phyloP scores from a whole-genome alignment of 495 filamentous ascomycete species.

The Daldinia bambusicola region DNA sequence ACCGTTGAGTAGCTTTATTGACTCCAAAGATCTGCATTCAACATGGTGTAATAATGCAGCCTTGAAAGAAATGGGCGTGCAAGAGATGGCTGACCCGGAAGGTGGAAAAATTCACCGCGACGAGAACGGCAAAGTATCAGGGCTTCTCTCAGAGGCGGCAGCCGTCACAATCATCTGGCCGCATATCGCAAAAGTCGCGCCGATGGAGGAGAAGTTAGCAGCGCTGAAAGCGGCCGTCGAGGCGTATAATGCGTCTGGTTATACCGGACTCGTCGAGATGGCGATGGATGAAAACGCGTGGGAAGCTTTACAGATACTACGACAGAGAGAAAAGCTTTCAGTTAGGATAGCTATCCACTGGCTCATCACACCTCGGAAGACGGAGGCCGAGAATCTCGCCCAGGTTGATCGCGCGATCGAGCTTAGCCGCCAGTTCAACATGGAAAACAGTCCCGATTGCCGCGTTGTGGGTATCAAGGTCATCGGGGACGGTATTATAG shows the following conservation, averaged over 20 bases:
- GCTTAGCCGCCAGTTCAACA: conserved; percentile 59
- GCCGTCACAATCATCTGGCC: conserved; percentile 68
- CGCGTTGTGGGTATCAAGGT: conserved; percentile 73
- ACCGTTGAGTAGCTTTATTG: conserved; percentile 53
- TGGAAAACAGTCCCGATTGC: conserved; percentile 61
- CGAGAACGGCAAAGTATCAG: conserved; percentile 60
- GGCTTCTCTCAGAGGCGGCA: conserved; percentile 68
- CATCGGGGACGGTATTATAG: conserved; percentile 74
- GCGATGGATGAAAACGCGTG: conserved; percentile 73
- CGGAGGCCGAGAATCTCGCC: conserved; percentile 54
- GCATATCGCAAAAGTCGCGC: conserved; percentile 62
- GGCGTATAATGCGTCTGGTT: conserved; percentile 65
- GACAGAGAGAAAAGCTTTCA: conserved; percentile 52
- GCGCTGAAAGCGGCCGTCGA: conserved; percentile 61
- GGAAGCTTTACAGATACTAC: conserved; percentile 64
- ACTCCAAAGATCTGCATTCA: conserved; percentile 71
- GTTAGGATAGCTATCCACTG: conserved; percentile 72
- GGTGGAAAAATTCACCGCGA: conserved; percentile 68
- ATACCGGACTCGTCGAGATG: conserved; percentile 74
- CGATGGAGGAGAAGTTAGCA: conserved; percentile 63
- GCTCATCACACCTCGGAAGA: conserved; percentile 63
- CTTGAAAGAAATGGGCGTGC: conserved; percentile 61
- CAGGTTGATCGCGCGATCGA: conserved; percentile 71
- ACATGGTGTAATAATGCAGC: conserved; percentile 70
- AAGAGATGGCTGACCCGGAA: conserved; percentile 60